Evolutionary conservation across 352 stramenopile species (phyloP).

Genomic region (Phytophthora colocasiae): DNA sequence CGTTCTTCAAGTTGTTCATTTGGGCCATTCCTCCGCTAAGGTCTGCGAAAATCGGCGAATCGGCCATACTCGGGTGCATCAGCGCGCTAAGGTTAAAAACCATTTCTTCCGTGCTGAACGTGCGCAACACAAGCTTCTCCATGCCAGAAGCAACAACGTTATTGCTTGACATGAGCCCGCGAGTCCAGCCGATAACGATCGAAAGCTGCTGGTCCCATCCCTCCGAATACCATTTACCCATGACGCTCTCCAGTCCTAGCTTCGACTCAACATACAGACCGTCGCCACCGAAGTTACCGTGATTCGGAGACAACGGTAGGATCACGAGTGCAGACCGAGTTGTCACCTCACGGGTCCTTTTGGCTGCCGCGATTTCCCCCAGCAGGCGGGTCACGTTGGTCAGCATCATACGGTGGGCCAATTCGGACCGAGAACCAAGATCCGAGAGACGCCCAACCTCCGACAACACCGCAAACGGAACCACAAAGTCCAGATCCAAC

Average conservation of each 20-base stretch:
- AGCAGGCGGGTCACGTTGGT: constrained; percentile 88
- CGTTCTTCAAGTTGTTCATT: constrained; percentile 74
- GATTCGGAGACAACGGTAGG: constrained; percentile 87
- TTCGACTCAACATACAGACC: constrained; percentile 91
- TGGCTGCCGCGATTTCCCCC: constrained; percentile 77
- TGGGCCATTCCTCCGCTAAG: constrained; percentile 83
- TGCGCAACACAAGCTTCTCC: constrained; percentile 83
- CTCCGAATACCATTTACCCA: constrained; percentile 89
- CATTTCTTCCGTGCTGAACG: constrained; percentile 89
- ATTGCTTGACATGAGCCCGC: constrained; percentile 89
- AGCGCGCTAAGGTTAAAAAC: constrained; percentile 87
- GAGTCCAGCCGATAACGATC: constrained; percentile 90
- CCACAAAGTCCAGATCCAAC: constrained; percentile 86
- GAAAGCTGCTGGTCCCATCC: constrained; percentile 88
- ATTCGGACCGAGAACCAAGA: constrained; percentile 80
- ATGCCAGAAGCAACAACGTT: constrained; percentile 87
- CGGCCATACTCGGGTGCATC: constrained; percentile 82
- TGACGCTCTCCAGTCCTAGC: constrained; percentile 85
- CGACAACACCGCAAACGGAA: constrained; percentile 86
- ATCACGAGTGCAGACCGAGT: constrained; percentile 83
- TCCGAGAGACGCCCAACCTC: constrained; percentile 83
- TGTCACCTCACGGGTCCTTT: constrained; percentile 70
- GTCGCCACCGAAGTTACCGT: constrained; percentile 87
- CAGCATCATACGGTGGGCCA: constrained; percentile 90
- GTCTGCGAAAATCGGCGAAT: constrained; percentile 80